phyloP scores from a whole-genome alignment of 164 flowering plant species.

The Liriodendron chinense region DNA sequence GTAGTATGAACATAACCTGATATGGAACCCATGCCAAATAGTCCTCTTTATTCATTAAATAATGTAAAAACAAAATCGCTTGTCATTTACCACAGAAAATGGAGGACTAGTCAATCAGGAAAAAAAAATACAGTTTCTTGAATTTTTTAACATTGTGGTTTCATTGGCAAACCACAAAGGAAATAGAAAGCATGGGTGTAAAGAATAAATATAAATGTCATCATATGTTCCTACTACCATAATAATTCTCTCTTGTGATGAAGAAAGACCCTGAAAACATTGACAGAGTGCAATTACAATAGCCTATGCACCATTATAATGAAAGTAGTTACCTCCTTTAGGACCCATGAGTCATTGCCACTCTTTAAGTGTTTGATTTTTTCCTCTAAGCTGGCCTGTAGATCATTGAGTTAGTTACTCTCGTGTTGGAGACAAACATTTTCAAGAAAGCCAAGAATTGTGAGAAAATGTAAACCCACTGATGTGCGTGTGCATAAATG shows the following conservation, averaged over 20 bases:
- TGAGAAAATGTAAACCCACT: not conserved
- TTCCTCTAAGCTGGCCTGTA: slow-evolving; percentile 40
- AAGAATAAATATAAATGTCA: not conserved
- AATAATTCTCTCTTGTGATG: not conserved
- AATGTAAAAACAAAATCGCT: too few relatives aligned
- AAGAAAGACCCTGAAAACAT: not conserved
- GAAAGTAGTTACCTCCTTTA: slow-evolving; percentile 33
- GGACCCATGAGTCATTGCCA: slow-evolving; percentile 32
- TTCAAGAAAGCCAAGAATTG: not conserved
- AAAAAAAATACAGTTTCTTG: too few relatives aligned
- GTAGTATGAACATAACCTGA: too few relatives aligned
- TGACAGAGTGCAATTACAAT: not conserved
- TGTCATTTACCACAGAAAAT: too few relatives aligned
- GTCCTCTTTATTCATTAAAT: too few relatives aligned
- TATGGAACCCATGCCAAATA: too few relatives aligned
- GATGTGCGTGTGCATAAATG: not conserved
- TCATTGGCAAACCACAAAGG: too few relatives aligned
- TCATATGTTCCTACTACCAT: not conserved
- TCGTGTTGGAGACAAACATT: not conserved
- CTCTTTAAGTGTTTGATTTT: slow-evolving; percentile 28
- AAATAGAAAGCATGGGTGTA: too few relatives aligned
- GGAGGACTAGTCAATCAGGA: too few relatives aligned
- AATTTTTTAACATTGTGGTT: too few relatives aligned
- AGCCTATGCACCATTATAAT: not conserved
- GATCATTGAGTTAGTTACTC: slow-evolving; percentile 11